Evolutionary conservation across 257 asterid genomes (phyloP), one percentile per base, ranked within the genome.

Genomic region (Verbena officinalis): DNA sequence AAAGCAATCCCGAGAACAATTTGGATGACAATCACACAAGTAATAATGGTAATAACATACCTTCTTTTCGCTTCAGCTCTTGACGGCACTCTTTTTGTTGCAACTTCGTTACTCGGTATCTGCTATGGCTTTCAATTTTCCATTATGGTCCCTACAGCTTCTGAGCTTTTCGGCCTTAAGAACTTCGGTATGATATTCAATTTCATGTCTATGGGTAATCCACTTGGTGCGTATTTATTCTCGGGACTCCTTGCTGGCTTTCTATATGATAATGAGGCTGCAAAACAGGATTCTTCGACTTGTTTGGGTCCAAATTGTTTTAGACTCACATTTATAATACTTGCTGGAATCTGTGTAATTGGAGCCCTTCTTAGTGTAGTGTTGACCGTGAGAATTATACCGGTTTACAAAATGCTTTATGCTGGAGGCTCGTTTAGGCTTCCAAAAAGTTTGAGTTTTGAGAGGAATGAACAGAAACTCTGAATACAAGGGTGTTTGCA

Each of bases 161-260:
- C 96, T 24, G 93, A 88, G 67, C 78, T 88, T 23, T 85, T 88
- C 9, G 96, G 96, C 39, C 81, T 88, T 45, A 77, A 83, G 70
- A 55, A 85, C 77, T 88, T 88, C 38, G 94, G 96, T 43, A 65
- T 85, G 68, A 72, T 88, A 23, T 77, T 81, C 73, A 88, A 73
- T 66, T 80, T 88, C 73, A 70, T 88, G 73, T 72, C 82, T 11
- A 64, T 85, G 1, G 93, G 96, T 12, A 88, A 83, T 67, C 96
- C 96, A 21, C 67, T 85, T 14, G 94, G 94, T 15, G 96, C 96
- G 0, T 66, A 46, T 67, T 75, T 88, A 50, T 88, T 88, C 81
- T 88, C 96, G n/a, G 82, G 78, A 43, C 83, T 83, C 24, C 89
- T 88, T 55, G 94, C 91, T n/a, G 91, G 91, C 30, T 63, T 46